Conservation (phyloP, 1,284 basidiomycete species). For the Fomitopsis pinicola region DNA sequence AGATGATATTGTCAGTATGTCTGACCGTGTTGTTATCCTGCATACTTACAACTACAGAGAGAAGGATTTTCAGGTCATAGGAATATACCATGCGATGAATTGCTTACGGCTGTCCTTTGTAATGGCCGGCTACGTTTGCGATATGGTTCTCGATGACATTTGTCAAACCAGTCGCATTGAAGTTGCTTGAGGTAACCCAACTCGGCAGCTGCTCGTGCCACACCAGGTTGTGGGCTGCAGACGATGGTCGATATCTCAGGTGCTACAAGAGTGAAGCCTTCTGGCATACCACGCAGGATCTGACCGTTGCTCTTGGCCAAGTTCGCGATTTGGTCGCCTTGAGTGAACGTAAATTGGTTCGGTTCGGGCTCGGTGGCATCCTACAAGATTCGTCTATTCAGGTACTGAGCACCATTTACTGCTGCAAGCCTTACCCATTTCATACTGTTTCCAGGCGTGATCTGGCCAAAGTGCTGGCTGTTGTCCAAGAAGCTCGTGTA, state of each 20-base stretch:
- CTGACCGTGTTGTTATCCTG: background rate
- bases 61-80: background rate
- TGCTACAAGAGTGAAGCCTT: no score
- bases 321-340: slow-evolving; percentile 42
- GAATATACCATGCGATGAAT: no score
- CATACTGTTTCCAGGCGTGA: slow-evolving; percentile 53
- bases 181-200: slow-evolving; percentile 44
- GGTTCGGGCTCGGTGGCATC: slow-evolving; percentile 49
- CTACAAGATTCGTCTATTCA: slow-evolving; percentile 18
- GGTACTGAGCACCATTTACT: background rate
- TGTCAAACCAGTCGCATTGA: slow-evolving; percentile 37
- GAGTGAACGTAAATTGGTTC: slow-evolving; percentile 42
- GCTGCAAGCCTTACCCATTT: slow-evolving; percentile 41
- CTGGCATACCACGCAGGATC: slow-evolving; percentile 23
- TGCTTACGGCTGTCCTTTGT: slow-evolving; percentile 45
- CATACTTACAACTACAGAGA: slow-evolving; percentile 21
- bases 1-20: background rate
- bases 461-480: slow-evolving; percentile 41
- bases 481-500: slow-evolving; percentile 41
- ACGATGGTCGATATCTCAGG: background rate
- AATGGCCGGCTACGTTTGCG: slow-evolving; percentile 43
- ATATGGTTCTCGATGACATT: slow-evolving; percentile 43
- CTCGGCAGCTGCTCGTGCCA: slow-evolving; percentile 52
- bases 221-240: slow-evolving; percentile 39
- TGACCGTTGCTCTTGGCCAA: slow-evolving; percentile 41